A percentile compares a stretch with the other conserved stretches of the same genome.
Evolutionary conservation across 2,329 filamentous ascomycete species (phyloP).

Genomic region (Aspergillus floridensis): DNA sequence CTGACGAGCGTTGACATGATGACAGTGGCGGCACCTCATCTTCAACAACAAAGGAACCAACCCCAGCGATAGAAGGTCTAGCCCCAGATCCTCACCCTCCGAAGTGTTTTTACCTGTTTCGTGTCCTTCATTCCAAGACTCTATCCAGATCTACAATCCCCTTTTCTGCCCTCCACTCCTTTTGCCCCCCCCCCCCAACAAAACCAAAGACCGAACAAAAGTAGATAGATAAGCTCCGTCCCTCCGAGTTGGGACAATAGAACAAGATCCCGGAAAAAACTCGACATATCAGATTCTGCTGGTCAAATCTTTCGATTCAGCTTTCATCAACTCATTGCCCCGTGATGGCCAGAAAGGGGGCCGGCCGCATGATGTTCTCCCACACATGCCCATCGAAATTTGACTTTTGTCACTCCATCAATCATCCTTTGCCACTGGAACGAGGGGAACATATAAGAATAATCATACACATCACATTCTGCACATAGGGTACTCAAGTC

Average conservation of each 20-base stretch:
- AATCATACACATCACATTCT: not conserved
- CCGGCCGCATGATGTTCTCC: too few species aligned
- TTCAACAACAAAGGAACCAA: too few species aligned
- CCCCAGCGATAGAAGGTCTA: too few species aligned
- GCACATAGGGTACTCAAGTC: not conserved
- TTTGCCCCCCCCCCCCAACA: too few species aligned
- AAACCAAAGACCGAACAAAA: not conserved
- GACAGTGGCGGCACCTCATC: not conserved
- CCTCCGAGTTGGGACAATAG: not conserved
- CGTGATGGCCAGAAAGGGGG: not conserved
- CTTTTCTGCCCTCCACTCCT: too few species aligned
- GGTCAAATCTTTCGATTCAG: too few species aligned
- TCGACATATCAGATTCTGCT: not conserved
- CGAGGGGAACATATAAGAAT: not conserved
- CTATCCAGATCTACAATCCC: too few species aligned
- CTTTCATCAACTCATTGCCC: not conserved
- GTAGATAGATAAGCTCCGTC: not conserved
- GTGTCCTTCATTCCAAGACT: too few species aligned
- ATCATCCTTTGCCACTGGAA: not conserved
- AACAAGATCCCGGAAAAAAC: not conserved
- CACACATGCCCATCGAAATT: too few species aligned
- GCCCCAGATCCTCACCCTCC: too few species aligned
- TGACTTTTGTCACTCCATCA: not conserved
- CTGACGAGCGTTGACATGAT: not conserved
- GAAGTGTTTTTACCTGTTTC: too few species aligned